Evolutionary conservation across 495 filamentous ascomycete species (phyloP), one percentile per base, ranked within the genome.

Genomic region (Penicillium canariense): DNA sequence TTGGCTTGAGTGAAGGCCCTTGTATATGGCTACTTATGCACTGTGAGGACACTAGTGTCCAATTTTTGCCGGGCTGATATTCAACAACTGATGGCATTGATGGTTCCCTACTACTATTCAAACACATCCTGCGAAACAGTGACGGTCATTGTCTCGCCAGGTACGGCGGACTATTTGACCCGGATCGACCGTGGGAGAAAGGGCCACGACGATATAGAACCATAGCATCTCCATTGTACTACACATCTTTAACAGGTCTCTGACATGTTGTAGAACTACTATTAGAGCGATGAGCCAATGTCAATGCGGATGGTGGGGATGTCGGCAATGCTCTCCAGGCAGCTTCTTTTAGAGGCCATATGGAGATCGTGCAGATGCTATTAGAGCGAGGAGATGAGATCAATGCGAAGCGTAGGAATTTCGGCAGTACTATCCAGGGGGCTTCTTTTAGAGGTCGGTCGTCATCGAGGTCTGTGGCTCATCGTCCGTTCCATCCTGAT

Each of bases 401-500:
- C 6, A 31, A 31, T 12, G 30, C 30, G 30, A 2, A 31, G 30
- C 8, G 30, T 12, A 7, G 30, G 8, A 12, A 2, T 9, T 31
- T 9, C 30, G 30, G 30, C 5, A 36, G 18, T 5, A 17, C 34
- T 36, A n/a, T 36, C n/a, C 34, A 36, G 34, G 4, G n/a, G 2
- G 34, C 39, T 18, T 23, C 20, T 5, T 43, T n/a, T 1, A n/a
- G 23, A 26, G 39, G 39, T 10, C 15, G 18, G 27, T 40, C 47
- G 25, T 35, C 23, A 47, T 47, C 44, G 44, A 15, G 17, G n/a
- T n/a, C 36, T 49, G 18, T 45, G 18, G 23, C 38, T 38, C 49
- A 56, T 38, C 11, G 47, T 50, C 28, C 47, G 20, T 12, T 50
- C 47, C 54, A 51, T 56, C 30, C 54, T 36, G 5, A 56, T 56